These are phyloP conservation scores for Francoa sonchifolia DNA, from an alignment of 441 rosid species.

Conservation along the genomic window DNA sequence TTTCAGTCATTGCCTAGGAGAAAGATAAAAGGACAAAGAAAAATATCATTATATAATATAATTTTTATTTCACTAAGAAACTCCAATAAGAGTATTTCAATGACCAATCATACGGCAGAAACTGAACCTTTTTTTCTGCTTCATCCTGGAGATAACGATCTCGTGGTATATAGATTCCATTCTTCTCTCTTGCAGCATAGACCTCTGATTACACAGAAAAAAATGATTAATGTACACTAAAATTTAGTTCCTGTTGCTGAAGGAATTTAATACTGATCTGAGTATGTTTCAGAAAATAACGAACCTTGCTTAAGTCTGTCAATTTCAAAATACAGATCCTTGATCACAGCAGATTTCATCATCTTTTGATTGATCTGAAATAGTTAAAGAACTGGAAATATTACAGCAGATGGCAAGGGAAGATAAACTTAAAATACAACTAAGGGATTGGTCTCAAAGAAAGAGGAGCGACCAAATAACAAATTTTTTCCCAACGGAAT, in stretches of 20 bases:
- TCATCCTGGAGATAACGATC: constrained; percentile 89
- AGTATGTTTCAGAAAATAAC: too few species aligned
- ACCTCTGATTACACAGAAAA: constrained; percentile 48
- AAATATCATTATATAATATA: too few species aligned
- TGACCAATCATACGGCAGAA: too few species aligned
- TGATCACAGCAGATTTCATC: constrained; percentile 96
- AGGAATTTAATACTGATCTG: too few species aligned
- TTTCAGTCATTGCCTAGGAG: constrained; percentile 88
- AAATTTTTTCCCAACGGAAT: background rate
- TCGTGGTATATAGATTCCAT: constrained; percentile 89
- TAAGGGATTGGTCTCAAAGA: constrained; percentile 3
- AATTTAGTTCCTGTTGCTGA: too few species aligned
- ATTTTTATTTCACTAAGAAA: too few species aligned
- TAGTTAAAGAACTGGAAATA: constrained; percentile 10
- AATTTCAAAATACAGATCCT: constrained; percentile 83
- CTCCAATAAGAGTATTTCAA: too few species aligned
- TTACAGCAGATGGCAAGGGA: constrained; percentile 11
- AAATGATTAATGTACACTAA: constrained; percentile 6
- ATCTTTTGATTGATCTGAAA: constrained; percentile 93
- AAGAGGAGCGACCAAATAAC: constrained; percentile 8
- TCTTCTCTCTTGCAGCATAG: constrained; percentile 94
- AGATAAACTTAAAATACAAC: constrained; percentile 6
- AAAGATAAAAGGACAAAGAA: constrained; percentile 10
- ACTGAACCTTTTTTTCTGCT: constrained; percentile 83
- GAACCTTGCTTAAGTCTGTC: constrained; percentile 89